A percentile compares a stretch with the other conserved stretches of the same genome.
Conservation (phyloP, 352 stramenopile genomes). For the Globisporangium parvum region DNA sequence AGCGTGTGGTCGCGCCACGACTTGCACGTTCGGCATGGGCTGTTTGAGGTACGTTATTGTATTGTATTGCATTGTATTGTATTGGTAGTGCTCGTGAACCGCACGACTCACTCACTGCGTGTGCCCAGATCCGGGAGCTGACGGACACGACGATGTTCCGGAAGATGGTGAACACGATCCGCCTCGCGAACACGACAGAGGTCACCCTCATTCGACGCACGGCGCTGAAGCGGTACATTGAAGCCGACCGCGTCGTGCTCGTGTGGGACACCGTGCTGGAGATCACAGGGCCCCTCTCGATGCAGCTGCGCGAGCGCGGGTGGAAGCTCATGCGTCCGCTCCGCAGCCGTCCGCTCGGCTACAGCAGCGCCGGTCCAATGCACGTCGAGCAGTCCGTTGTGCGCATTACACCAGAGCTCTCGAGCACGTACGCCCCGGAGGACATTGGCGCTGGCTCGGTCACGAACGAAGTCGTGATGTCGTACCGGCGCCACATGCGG, state of each 20-base stretch:
- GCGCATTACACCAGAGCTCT: slow-evolving; percentile 10
- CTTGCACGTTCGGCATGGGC: not conserved
- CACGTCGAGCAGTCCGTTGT: slow-evolving; percentile 3
- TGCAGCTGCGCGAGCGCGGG: slow-evolving; percentile 6
- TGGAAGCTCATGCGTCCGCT: slow-evolving; percentile 4
- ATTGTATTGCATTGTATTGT: no score
- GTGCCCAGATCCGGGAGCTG: not conserved
- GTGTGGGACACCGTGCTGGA: slow-evolving; percentile 9
- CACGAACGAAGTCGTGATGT: slow-evolving; percentile 37
- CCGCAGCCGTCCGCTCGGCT: not conserved
- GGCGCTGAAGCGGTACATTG: not conserved
- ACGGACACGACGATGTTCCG: slow-evolving; percentile 6
- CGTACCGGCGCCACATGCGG: slow-evolving; percentile 24
- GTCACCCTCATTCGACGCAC: slow-evolving; percentile 7
- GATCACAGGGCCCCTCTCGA: slow-evolving; percentile 1
- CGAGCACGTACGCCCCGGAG: slow-evolving; percentile 3
- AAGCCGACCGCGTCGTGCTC: slow-evolving; percentile 2
- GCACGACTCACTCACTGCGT: not conserved
- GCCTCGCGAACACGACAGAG: not conserved
- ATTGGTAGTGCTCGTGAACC: no score
- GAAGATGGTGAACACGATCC: slow-evolving; percentile 8
- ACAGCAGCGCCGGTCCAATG: not conserved
- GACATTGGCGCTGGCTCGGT: slow-evolving; percentile 30
- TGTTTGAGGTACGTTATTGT: slow-evolving; percentile 4
- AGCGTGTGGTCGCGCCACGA: not conserved